Percentiles rank a stretch among this genome's conserved stretches.
Conservation (phyloP, 805 yeast species). For the Candida morakotiae region DNA sequence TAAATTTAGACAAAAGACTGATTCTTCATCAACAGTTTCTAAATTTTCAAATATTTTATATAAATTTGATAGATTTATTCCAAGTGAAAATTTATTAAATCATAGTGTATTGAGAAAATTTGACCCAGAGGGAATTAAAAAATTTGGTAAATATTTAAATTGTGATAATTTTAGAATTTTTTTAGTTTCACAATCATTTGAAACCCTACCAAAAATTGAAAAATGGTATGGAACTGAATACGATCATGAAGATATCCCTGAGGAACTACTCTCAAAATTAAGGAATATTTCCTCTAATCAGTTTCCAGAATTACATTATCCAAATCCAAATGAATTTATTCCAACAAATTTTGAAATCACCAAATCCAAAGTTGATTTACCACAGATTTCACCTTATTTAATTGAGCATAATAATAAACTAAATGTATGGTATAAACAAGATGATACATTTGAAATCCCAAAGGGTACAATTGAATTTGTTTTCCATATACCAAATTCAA, state of each 20-base stretch:
- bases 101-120: slow-evolving; percentile 53
- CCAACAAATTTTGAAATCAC: slow-evolving; percentile 70
- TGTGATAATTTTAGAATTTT: slow-evolving; percentile 59
- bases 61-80: slow-evolving; percentile 44
- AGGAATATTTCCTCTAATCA: slow-evolving; percentile 15
- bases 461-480: slow-evolving; percentile 68
- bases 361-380: slow-evolving; percentile 31
- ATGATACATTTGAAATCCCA: slow-evolving; percentile 86
- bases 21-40: slow-evolving; percentile 72
- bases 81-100: slow-evolving; percentile 61
- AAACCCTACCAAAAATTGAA: slow-evolving; percentile 48
- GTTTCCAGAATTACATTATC: slow-evolving; percentile 47
- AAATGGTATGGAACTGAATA: slow-evolving; percentile 92
- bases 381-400: slow-evolving; percentile 56
- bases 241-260: slow-evolving; percentile 41
- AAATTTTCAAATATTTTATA: slow-evolving; percentile 59
- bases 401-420: slow-evolving; percentile 47
- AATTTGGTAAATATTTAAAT: slow-evolving; percentile 46
- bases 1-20: slow-evolving; percentile 73
- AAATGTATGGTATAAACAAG: slow-evolving; percentile 84
- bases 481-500: slow-evolving; percentile 62
- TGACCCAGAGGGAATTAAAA: slow-evolving; percentile 49
- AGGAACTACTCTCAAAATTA: slow-evolving; percentile 30
- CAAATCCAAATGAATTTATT: slow-evolving; percentile 73
- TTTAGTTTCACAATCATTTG: slow-evolving; percentile 50